Evolutionary conservation across 257 asterid genomes (phyloP).

Genomic region (Plantago major): DNA sequence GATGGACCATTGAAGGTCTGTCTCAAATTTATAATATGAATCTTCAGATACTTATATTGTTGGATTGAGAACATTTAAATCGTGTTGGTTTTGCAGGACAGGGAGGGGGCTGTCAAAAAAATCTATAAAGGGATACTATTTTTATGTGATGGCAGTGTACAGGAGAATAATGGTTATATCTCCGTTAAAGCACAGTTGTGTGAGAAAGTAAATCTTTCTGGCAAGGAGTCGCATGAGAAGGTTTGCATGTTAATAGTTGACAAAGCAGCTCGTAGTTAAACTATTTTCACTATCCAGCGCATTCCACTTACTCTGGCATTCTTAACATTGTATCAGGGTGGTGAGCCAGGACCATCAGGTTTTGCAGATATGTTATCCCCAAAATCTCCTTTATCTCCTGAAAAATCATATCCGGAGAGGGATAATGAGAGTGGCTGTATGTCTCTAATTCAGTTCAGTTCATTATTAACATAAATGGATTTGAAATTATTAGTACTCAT

Average conservation of each 20-base stretch:
- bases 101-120: constrained; percentile 70
- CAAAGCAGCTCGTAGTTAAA: background rate
- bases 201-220: constrained; percentile 60
- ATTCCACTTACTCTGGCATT: constrained; percentile 5
- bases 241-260: constrained; percentile 31
- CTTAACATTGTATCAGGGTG: constrained; percentile 38
- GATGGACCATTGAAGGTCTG: constrained; percentile 85
- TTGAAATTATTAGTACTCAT: constrained; percentile 17
- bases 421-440: constrained; percentile 60
- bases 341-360: constrained; percentile 52
- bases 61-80: constrained; percentile 18
- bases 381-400: constrained; percentile 66
- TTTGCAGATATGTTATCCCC: constrained; percentile 77
- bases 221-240: constrained; percentile 46
- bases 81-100: constrained; percentile 53
- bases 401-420: constrained; percentile 57
- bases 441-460: constrained; percentile 25
- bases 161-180: constrained; percentile 65
- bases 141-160: constrained; percentile 58
- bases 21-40: constrained; percentile 10
- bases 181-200: constrained; percentile 63
- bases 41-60: constrained; percentile 14
- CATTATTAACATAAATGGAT: constrained; percentile 13
- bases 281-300: background rate
- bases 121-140: constrained; percentile 74